Evolutionary conservation across 805 yeast species (phyloP).

Genomic region (Saccharomycopsis selenospora): DNA sequence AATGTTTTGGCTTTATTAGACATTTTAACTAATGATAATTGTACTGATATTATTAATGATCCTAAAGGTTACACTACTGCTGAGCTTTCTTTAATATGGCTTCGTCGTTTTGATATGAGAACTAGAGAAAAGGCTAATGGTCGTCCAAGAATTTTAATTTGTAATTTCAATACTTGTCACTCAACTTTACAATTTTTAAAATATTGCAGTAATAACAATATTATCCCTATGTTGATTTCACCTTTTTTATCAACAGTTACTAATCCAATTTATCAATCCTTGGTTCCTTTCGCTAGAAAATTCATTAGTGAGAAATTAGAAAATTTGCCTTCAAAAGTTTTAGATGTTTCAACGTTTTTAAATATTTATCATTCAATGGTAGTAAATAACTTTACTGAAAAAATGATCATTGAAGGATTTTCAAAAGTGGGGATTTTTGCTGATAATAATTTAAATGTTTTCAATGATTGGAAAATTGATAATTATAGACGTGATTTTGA

Average conservation of each 20-base stretch:
- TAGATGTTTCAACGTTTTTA: slow-evolving; percentile 4
- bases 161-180: slow-evolving; percentile 17
- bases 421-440: slow-evolving; percentile 7
- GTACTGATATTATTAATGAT: slow-evolving; percentile 8
- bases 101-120: slow-evolving; percentile 9
- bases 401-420: neutral
- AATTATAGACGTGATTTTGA: slow-evolving; percentile 2
- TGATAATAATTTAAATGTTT: neutral
- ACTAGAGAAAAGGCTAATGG: slow-evolving; percentile 9
- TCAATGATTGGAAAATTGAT: slow-evolving; percentile 2
- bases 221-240: slow-evolving; percentile 10
- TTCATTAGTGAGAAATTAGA: neutral
- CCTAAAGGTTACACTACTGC: slow-evolving; percentile 5
- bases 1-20: slow-evolving; percentile 8
- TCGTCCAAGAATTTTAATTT: slow-evolving; percentile 6
- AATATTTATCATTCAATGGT: slow-evolving; percentile 2
- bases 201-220: slow-evolving; percentile 10
- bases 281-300: slow-evolving; percentile 1
- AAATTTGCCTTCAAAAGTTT: neutral
- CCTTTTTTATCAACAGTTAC: slow-evolving; percentile 1
- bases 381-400: neutral
- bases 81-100: slow-evolving; percentile 12
- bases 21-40: slow-evolving; percentile 6
- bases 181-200: slow-evolving; percentile 11
- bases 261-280: slow-evolving; percentile 1